Conservation (phyloP, 2,329 filamentous ascomycete species). For the Scolecobasidium constrictum region DNA sequence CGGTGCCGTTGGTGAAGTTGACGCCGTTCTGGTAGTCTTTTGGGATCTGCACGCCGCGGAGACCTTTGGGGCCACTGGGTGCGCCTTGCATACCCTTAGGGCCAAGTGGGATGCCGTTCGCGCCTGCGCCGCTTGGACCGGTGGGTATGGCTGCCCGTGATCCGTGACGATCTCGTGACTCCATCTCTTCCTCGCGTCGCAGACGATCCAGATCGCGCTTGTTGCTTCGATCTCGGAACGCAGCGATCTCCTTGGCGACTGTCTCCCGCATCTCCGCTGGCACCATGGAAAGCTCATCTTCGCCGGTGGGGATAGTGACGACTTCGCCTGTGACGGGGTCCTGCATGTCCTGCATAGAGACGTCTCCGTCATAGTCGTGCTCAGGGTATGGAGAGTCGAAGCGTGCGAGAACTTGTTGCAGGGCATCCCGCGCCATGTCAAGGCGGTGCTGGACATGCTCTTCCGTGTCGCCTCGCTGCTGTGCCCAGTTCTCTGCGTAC, state of each 20-base stretch:
- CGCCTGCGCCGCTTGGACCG: conserved; percentile 49
- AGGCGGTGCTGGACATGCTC: conserved; percentile 54
- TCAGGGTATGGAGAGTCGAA: conserved; percentile 53
- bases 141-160: conserved; percentile 50
- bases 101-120: conserved; percentile 68
- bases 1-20: conserved; percentile 63
- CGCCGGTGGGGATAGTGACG: conserved; percentile 74
- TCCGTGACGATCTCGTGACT: conserved; percentile 66
- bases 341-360: conserved; percentile 51
- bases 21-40: conserved; percentile 68
- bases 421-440: conserved; percentile 54
- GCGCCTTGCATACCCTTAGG: conserved; percentile 63
- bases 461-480: conserved; percentile 53
- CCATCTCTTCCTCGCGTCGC: conserved; percentile 82
- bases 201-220: conserved; percentile 80
- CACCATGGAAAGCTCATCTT: conserved; percentile 92
- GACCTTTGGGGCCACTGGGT: conserved; percentile 59
- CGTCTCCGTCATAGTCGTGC: conserved; percentile 54
- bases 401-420: conserved; percentile 58
- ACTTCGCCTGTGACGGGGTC: conserved; percentile 59
- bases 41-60: conserved; percentile 48
- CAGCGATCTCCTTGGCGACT: conserved; percentile 85
- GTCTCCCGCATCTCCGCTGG: conserved; percentile 93
- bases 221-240: conserved; percentile 86
- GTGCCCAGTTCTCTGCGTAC: conserved; percentile 75